Conservation (phyloP, 2,329 filamentous ascomycete genomes). For the Cadophora luteo-olivacea region DNA sequence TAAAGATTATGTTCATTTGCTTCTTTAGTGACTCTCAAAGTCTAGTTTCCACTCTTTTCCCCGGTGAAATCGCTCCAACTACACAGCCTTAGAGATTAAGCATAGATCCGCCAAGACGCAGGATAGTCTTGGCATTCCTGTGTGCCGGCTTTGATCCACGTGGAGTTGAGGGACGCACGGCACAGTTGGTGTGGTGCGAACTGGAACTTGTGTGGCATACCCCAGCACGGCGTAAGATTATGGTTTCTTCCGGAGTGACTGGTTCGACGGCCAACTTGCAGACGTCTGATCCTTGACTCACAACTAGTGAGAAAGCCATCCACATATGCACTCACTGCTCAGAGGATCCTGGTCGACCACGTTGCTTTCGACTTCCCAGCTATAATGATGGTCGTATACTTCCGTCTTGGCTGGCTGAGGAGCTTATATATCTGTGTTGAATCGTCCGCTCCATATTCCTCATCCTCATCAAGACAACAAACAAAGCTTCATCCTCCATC, state of each 20-base stretch:
- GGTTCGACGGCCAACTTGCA: slow-evolving; percentile 15
- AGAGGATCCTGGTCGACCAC: slow-evolving; percentile 2
- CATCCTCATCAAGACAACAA: neutral
- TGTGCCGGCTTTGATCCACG: slow-evolving; percentile 1
- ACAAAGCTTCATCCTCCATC: neutral
- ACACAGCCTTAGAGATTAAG: slow-evolving; percentile 10
- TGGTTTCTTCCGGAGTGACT: neutral
- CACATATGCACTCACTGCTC: slow-evolving; percentile 3
- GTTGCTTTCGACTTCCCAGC: slow-evolving; percentile 1
- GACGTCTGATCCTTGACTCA: slow-evolving; percentile 1
- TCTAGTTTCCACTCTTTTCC: slow-evolving; percentile 2
- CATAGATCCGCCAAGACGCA: slow-evolving; percentile 15
- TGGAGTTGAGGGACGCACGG: neutral
- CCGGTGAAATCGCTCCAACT: slow-evolving; percentile 1
- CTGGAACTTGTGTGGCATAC: neutral
- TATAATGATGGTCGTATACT: neutral
- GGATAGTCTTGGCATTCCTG: neutral
- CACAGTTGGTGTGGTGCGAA: slow-evolving; percentile 5
- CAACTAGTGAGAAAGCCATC: neutral
- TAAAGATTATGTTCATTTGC: neutral
- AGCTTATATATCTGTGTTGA: neutral
- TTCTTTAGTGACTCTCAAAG: neutral
- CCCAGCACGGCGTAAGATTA: neutral
- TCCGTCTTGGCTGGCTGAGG: slow-evolving; percentile 3
- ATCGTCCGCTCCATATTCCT: neutral